phyloP scores from a whole-genome alignment of 2,329 filamentous ascomycete species.

The Raffaelea arxii region DNA sequence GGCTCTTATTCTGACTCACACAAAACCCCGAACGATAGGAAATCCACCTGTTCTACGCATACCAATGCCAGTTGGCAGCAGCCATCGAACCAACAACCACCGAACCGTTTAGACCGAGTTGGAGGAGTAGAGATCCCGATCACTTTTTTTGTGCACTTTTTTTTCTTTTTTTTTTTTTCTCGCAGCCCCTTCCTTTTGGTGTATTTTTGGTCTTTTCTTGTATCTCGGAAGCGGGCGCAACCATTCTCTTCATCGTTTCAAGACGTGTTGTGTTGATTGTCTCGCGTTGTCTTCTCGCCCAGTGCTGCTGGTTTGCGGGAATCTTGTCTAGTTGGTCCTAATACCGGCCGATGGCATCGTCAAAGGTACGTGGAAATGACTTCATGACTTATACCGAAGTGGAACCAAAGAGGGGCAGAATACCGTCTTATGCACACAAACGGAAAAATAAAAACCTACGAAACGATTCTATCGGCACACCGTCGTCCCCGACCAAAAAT shows the following conservation, averaged over 20 bases:
- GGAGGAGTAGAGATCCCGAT: neutral
- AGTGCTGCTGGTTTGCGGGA: too few relatives aligned
- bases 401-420: too few relatives aligned
- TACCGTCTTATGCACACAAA: too few relatives aligned
- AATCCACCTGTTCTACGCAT: too few relatives aligned
- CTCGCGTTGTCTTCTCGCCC: too few relatives aligned
- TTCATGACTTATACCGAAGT: too few relatives aligned
- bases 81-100: neutral
- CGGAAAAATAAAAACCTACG: too few relatives aligned
- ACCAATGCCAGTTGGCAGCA: too few relatives aligned
- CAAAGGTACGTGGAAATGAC: slow-evolving; percentile 13
- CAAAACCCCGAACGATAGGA: too few relatives aligned
- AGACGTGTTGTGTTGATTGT: neutral
- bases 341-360: slow-evolving; percentile 21
- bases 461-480: too few relatives aligned
- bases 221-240: too few relatives aligned
- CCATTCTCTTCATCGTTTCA: neutral
- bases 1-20: neutral
- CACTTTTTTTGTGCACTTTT: neutral
- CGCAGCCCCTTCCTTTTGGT: neutral
- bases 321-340: slow-evolving; percentile 1
- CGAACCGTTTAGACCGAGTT: neutral
- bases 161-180: neutral
- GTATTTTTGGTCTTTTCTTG: neutral
- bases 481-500: too few relatives aligned